phyloP scores from a whole-genome alignment of 306 rosid species.

The Delonix regia region DNA sequence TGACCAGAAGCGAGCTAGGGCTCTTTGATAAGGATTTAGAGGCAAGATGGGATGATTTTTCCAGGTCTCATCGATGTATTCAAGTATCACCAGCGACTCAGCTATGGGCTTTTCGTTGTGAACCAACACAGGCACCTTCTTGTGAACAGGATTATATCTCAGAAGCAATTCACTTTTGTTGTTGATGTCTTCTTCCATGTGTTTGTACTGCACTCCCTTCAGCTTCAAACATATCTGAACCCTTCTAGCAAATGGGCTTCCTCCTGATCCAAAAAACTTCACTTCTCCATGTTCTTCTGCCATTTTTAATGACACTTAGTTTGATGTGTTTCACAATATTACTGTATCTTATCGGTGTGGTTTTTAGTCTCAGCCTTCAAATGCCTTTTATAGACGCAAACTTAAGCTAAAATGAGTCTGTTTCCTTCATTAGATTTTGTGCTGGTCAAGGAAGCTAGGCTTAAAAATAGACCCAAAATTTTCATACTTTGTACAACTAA shows the following conservation, averaged over 20 bases:
- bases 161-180: constrained; percentile 48
- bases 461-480: background rate
- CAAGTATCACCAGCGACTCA: constrained; percentile 62
- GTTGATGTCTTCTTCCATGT: constrained; percentile 40
- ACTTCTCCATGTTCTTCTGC: constrained; percentile 39
- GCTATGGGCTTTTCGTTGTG: constrained; percentile 55
- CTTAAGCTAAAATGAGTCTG: background rate
- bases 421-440: background rate
- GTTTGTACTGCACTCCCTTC: constrained; percentile 54
- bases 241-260: constrained; percentile 53
- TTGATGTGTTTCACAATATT: too few relatives aligned
- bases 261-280: constrained; percentile 44
- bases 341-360: background rate
- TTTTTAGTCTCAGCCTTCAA: background rate
- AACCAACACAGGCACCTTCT: constrained; percentile 53
- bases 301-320: background rate
- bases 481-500: too few relatives aligned
- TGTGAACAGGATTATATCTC: constrained; percentile 60
- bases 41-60: constrained; percentile 48
- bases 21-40: constrained; percentile 45
- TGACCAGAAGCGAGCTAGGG: constrained; percentile 66
- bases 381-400: background rate
- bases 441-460: background rate
- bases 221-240: constrained; percentile 55
- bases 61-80: constrained; percentile 64